Conservation (phyloP, 1,284 basidiomycete genomes). For the Mycosarcoma mackinlayi region DNA sequence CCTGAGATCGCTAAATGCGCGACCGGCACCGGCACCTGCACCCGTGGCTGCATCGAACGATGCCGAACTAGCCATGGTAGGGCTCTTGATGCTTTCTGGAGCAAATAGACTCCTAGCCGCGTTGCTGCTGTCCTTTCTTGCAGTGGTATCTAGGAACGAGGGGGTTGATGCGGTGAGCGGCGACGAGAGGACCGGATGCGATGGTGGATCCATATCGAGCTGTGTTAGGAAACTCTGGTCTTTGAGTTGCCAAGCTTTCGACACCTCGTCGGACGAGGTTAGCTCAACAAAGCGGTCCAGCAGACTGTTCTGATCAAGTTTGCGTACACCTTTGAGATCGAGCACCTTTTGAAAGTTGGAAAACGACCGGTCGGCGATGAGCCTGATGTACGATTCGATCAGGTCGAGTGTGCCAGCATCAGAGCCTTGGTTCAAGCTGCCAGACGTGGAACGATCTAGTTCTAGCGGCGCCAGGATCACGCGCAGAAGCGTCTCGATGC, state of each 20-base stretch:
- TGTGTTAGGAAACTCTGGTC: constrained; percentile 71
- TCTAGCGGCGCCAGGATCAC: constrained; percentile 50
- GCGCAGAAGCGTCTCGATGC: constrained; percentile 53
- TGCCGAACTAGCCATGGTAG: constrained; percentile 1
- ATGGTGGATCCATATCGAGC: constrained; percentile 87
- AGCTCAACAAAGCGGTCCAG: constrained; percentile 86
- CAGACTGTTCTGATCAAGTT: constrained; percentile 84
- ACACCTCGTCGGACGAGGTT: constrained; percentile 72
- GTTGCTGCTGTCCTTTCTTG: constrained; percentile 14
- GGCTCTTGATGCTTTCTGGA: constrained; percentile 19
- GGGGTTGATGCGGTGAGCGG: constrained; percentile 40
- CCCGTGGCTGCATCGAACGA: constrained; percentile 12
- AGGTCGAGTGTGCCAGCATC: constrained; percentile 20
- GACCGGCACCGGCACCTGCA: constrained; percentile 10
- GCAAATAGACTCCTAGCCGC: constrained; percentile 32
- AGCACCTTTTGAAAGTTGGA: constrained; percentile 84
- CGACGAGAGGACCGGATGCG: constrained; percentile 21
- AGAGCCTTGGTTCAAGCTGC: neutral
- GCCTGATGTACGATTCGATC: constrained; percentile 54
- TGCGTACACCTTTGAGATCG: constrained; percentile 84
- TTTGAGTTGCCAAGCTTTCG: constrained; percentile 19
- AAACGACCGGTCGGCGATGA: constrained; percentile 59
- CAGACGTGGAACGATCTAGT: neutral
- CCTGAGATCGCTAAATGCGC: constrained; percentile 57
- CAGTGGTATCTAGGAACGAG: constrained; percentile 37